A percentile compares a stretch with the other conserved stretches of the same genome.
These are phyloP conservation scores for Gossypium raimondii DNA, from an alignment of 345 rosid species.

Conservation along the genomic window DNA sequence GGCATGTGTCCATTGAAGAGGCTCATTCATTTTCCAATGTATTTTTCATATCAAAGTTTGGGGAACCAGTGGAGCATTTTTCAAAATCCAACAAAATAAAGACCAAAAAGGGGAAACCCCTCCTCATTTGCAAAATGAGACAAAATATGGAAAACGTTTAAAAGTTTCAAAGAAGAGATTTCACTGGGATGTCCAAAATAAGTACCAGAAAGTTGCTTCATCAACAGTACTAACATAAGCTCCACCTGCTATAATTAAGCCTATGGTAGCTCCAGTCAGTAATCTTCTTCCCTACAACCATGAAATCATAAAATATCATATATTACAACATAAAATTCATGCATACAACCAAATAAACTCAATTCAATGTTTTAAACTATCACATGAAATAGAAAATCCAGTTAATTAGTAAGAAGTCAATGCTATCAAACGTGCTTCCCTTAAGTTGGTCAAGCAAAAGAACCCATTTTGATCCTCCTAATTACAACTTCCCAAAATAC, in stretches of 20 bases:
- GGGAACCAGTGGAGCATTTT: not conserved
- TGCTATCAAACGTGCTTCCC: not conserved
- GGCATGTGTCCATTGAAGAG: not conserved
- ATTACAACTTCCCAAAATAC: not conserved
- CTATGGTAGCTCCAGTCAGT: conserved; percentile 79
- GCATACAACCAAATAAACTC: not conserved
- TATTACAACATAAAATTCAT: not conserved
- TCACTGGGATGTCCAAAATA: conserved; percentile 14
- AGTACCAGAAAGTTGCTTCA: conserved; percentile 98
- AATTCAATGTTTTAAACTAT: not conserved
- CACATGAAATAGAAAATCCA: not conserved
- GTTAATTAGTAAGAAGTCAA: not conserved
- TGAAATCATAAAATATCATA: not conserved
- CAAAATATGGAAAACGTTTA: not conserved
- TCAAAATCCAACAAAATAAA: not conserved
- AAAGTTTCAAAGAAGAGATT: conserved; percentile 7
- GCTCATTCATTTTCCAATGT: not conserved
- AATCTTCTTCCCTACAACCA: conserved; percentile 68
- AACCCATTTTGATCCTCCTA: not conserved
- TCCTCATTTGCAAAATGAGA: not conserved
- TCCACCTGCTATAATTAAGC: conserved; percentile 81
- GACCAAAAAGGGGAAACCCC: not conserved
- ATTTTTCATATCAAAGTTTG: not conserved
- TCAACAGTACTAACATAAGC: conserved; percentile 96
- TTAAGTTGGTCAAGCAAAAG: not conserved